These are phyloP conservation scores for apple (Malus domestica) DNA, from an alignment of 306 rosid genomes.

Conservation along the genomic window ASM211411v1 NC_041794.1:20201001-20201500, in stretches of 20 bases:
- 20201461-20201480: background rate
- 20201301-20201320: background rate
- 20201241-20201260: too few relatives aligned
- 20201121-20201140: background rate
- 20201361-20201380: background rate
- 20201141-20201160: too few relatives aligned
- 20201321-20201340: too few relatives aligned
- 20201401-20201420: background rate
- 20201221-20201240: too few relatives aligned
- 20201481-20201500: background rate
- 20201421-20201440: too few relatives aligned
- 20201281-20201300: background rate
- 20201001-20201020: slow-evolving; percentile 9
- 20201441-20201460: background rate
- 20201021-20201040: slow-evolving; percentile 25
- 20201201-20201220: too few relatives aligned
- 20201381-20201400: too few relatives aligned
- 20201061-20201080: slow-evolving; percentile 28
- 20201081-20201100: slow-evolving; percentile 29
- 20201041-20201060: slow-evolving; percentile 44
- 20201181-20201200: too few relatives aligned
- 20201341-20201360: too few relatives aligned
- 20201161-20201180: too few relatives aligned
- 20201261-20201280: background rate
- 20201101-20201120: slow-evolving; percentile 40